A percentile compares a stretch with the other conserved stretches of the same genome.
Conservation (phyloP, 1,139 yeast species). For the Geotrichum histeridarum region DNA sequence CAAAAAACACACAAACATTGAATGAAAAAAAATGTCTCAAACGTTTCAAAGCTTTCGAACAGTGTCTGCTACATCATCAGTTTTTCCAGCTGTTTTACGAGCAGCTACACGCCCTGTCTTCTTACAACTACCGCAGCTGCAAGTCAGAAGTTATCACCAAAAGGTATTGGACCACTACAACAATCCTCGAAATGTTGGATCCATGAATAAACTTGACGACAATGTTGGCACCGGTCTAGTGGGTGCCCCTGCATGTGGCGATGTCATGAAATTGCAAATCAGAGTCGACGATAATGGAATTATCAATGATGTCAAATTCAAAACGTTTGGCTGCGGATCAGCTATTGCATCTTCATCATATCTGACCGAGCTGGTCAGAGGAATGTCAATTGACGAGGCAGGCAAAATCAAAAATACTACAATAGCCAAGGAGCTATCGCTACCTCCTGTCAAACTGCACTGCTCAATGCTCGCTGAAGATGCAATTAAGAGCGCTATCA, state of each 20-base stretch:
- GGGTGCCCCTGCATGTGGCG: constrained; percentile 98
- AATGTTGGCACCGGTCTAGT: constrained; percentile 97
- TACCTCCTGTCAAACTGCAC: constrained; percentile 96
- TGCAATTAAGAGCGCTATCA: constrained; percentile 94
- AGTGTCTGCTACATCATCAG: background rate
- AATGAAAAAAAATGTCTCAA: too few species aligned
- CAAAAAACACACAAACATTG: background rate
- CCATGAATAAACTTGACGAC: constrained; percentile 67
- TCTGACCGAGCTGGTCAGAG: constrained; percentile 92
- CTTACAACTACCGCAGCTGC: background rate
- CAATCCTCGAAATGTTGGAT: constrained; percentile 95
- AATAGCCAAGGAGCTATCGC: constrained; percentile 84
- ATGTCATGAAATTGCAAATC: constrained; percentile 95
- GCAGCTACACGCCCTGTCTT: background rate
- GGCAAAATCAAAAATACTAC: constrained; percentile 83
- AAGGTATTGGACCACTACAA: constrained; percentile 80
- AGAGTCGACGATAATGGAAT: constrained; percentile 88
- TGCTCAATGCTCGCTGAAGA: constrained; percentile 99
- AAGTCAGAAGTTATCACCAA: constrained; percentile 32
- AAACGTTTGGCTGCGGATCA: constrained; percentile 97
- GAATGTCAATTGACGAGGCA: constrained; percentile 92
- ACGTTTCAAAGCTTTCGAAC: too few species aligned
- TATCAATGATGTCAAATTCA: constrained; percentile 91
- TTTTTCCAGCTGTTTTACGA: background rate
- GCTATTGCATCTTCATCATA: constrained; percentile 95